Percentiles rank a stretch among this genome's conserved stretches.
phyloP scores from a whole-genome alignment of 257 asterid genomes.

The Rauvolfia tetraphylla region DNA sequence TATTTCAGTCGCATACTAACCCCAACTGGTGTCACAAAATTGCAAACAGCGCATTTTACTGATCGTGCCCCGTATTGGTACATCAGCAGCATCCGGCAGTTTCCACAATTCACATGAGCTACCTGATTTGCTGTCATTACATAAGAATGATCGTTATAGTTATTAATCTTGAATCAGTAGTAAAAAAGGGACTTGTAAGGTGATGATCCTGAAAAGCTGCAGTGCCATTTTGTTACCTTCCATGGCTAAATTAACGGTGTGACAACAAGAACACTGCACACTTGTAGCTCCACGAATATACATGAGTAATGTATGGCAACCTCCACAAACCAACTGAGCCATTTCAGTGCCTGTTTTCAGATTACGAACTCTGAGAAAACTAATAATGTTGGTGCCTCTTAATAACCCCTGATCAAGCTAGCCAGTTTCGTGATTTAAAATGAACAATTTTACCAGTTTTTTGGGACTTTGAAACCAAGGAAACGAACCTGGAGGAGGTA shows the following conservation, averaged over 20 bases:
- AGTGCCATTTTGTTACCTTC: constrained; percentile 32
- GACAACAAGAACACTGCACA: constrained; percentile 59
- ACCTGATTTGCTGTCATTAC: constrained; percentile 48
- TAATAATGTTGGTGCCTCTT: not conserved
- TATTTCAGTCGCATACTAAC: constrained; percentile 26
- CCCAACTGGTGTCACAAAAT: constrained; percentile 47
- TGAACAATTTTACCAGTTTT: not conserved
- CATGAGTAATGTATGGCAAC: constrained; percentile 58
- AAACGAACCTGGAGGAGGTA: constrained; percentile 46
- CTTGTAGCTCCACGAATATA: constrained; percentile 56
- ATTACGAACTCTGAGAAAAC: not conserved
- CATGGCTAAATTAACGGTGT: constrained; percentile 50
- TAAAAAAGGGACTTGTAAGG: not conserved
- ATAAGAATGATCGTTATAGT: constrained; percentile 3
- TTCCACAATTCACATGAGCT: constrained; percentile 58
- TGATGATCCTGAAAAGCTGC: not conserved
- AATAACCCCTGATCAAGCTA: not conserved
- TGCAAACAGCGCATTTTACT: constrained; percentile 58
- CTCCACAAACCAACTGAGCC: constrained; percentile 61
- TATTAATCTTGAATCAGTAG: not conserved
- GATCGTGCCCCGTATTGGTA: constrained; percentile 54
- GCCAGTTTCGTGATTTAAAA: not conserved
- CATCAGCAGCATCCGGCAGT: constrained; percentile 48
- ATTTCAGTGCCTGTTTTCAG: constrained; percentile 44
- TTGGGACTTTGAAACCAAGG: not conserved